Evolutionary conservation across 805 yeast species (phyloP).

Genomic region (Candida khao-thaluensis): DNA sequence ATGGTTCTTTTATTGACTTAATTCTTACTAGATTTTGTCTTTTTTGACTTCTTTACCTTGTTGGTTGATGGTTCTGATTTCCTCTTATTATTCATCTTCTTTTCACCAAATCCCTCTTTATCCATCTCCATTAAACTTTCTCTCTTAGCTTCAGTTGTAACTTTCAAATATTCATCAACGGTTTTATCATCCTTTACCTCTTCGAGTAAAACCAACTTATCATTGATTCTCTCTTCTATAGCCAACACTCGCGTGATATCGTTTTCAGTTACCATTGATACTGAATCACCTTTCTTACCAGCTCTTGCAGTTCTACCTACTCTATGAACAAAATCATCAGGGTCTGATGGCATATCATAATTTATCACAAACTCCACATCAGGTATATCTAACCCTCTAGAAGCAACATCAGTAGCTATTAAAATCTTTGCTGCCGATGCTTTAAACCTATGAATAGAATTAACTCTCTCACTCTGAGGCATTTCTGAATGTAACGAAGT

Average conservation of each 20-base stretch:
- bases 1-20: no score
- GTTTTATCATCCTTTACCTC: constrained; percentile 73
- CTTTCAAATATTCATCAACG: constrained; percentile 66
- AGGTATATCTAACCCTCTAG: constrained; percentile 97
- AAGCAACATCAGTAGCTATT: constrained; percentile 95
- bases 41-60: no score
- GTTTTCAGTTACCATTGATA: constrained; percentile 80
- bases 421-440: constrained; percentile 92
- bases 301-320: constrained; percentile 99
- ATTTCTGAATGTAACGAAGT: constrained; percentile 92
- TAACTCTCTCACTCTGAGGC: constrained; percentile 90
- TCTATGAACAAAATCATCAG: constrained; percentile 94
- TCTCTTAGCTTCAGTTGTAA: constrained; percentile 78
- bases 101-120: constrained; percentile 81
- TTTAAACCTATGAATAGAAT: constrained; percentile 86
- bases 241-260: constrained; percentile 80
- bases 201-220: constrained; percentile 75
- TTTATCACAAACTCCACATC: constrained; percentile 86
- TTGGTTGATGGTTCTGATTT: no score
- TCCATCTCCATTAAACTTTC: constrained; percentile 95
- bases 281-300: constrained; percentile 81
- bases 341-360: constrained; percentile 92
- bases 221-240: constrained; percentile 80
- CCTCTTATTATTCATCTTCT: constrained; percentile 49
- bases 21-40: no score